Conservation (phyloP, 345 rosid species). For the Isatis tinctoria region DNA sequence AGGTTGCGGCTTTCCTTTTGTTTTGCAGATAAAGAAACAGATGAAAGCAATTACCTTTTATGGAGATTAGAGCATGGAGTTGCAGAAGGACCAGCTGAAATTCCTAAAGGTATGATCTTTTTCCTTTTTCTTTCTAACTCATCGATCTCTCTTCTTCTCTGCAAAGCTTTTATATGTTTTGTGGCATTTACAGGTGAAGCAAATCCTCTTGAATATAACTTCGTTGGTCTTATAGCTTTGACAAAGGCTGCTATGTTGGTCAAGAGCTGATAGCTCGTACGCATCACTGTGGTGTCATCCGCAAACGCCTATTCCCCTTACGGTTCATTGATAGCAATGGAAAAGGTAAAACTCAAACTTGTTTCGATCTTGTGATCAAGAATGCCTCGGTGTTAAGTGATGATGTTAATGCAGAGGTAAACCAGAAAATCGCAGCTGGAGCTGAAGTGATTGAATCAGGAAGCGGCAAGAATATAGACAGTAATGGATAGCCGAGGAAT, state of each 20-base stretch:
- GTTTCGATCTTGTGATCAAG: neutral
- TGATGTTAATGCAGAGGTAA: conserved; percentile 40
- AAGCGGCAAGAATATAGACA: conserved; percentile 64
- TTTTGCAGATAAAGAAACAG: conserved; percentile 62
- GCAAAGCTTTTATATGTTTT: neutral
- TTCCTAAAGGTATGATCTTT: conserved; percentile 62
- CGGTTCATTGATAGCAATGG: conserved; percentile 51
- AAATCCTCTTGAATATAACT: conserved; percentile 85
- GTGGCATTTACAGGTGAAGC: conserved; percentile 60
- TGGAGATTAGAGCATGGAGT: conserved; percentile 86
- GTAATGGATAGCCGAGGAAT: conserved; percentile 69
- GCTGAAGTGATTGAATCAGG: conserved; percentile 54
- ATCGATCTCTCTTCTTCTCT: neutral
- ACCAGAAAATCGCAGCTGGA: conserved; percentile 55
- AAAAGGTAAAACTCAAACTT: conserved; percentile 37
- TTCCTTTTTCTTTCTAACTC: neutral
- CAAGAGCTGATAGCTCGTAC: conserved; percentile 96
- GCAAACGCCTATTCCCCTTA: conserved; percentile 77
- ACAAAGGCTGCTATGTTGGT: conserved; percentile 94
- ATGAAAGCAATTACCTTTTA: conserved; percentile 58
- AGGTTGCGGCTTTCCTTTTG: neutral
- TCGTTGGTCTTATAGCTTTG: conserved; percentile 85
- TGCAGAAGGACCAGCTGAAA: conserved; percentile 87
- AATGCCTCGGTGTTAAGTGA: neutral
- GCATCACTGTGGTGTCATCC: conserved; percentile 79